phyloP scores from a whole-genome alignment of 768 basidiomycete genomes.

The Daedaleopsis sinensis region DNA sequence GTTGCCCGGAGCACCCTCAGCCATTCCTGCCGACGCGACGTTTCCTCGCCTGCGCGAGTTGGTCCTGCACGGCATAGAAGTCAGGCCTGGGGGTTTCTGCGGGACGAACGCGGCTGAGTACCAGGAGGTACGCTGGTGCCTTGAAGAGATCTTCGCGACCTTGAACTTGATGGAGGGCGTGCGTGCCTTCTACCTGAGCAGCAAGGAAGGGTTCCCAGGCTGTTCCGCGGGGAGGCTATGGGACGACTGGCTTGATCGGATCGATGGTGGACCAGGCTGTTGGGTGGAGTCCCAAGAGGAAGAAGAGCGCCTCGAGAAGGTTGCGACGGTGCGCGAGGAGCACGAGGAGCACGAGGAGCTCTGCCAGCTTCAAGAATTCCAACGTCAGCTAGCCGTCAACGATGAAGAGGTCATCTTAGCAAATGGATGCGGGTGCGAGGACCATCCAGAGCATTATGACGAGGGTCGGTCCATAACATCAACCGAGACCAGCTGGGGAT shows the following conservation, averaged over 20 bases:
- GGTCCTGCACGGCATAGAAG: background rate
- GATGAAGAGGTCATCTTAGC: too few species aligned
- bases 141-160: background rate
- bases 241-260: background rate
- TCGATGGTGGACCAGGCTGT: background rate
- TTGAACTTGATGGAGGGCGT: background rate
- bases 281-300: background rate
- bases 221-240: background rate
- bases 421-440: too few species aligned
- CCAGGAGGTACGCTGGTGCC: background rate
- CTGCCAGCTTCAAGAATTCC: background rate
- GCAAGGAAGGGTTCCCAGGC: background rate
- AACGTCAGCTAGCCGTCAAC: background rate
- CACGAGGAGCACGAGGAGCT: background rate
- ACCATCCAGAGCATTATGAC: too few species aligned
- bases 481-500: too few species aligned
- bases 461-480: too few species aligned
- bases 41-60: background rate
- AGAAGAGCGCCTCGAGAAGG: background rate
- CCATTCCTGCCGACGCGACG: background rate
- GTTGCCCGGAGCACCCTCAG: background rate
- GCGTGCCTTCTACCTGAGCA: background rate
- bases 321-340: background rate
- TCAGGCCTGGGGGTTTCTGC: background rate
- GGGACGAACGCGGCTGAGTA: background rate